phyloP scores from a whole-genome alignment of 768 basidiomycete species.

The Leccinum imitatum region DNA sequence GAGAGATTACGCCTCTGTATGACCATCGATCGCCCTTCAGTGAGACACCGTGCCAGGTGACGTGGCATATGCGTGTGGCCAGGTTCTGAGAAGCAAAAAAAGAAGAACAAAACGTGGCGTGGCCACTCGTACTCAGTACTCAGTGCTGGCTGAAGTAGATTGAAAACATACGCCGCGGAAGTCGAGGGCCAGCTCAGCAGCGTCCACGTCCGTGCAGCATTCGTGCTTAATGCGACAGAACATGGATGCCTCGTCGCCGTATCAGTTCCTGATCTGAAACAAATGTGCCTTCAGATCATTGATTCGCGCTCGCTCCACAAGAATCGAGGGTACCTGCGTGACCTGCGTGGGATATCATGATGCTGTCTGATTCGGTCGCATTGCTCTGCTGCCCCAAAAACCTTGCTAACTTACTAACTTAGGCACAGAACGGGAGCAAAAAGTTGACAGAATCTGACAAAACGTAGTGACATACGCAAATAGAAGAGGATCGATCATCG shows the following conservation, averaged over 20 bases:
- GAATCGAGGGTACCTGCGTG: background rate
- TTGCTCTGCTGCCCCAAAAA: background rate
- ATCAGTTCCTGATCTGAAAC: background rate
- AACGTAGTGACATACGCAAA: background rate
- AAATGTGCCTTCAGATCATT: background rate
- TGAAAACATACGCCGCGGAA: background rate
- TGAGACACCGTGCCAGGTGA: background rate
- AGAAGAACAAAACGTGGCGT: background rate
- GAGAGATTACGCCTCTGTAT: background rate
- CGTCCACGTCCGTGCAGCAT: background rate
- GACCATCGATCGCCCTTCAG: background rate
- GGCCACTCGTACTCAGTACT: background rate
- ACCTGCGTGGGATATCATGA: background rate
- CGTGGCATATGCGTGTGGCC: background rate
- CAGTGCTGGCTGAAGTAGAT: background rate
- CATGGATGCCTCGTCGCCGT: background rate
- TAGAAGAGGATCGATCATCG: no score
- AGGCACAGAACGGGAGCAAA: background rate
- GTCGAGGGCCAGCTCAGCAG: conserved; percentile 4
- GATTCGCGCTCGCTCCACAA: background rate
- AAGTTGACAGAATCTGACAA: background rate
- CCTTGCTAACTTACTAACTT: no score
- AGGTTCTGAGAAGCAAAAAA: background rate
- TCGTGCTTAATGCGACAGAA: background rate
- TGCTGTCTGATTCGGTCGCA: background rate